Evolutionary conservation across 257 asterid genomes (phyloP), one percentile per base, ranked within the genome.

Genomic region (Ehretia macrophylla): DNA sequence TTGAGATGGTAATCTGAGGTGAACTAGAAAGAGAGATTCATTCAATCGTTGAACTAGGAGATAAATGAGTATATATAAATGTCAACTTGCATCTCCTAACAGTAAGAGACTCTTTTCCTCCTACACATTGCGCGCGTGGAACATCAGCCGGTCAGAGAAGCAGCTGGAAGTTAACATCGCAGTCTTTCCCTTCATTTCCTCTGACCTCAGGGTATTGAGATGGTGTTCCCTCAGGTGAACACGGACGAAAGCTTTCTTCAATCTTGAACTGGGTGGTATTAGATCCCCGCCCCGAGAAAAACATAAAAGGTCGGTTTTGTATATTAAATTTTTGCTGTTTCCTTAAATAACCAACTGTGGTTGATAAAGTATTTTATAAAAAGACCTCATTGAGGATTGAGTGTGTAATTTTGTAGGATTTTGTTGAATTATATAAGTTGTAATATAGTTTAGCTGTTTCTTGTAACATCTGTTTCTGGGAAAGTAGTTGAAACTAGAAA

Each of bases 31-130:
- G 53, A 50, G 10, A 23, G 16, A 35, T 27, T 35, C 44, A n/a
- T 42, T 39, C 17, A 27, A 27, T 27, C 35, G 3, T 6, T 27
- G 35, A 27, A 27, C 35, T 27, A 27, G 35, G 35, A 27, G 35
- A 27, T 27, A 27, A 3, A 27, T 1, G 35, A 27, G 35, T 6
- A 27, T 1, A 6, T 27, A 27, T 1, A 27, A 27, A 27, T 27
- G 63, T 88, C 32, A 86, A 88, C 67, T 53, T 14, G 72, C 82
- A 17, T 93, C 99, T 38, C 97, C 99, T 21, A 93, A 80, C 64
- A 55, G 80, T 70, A 90, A 90, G 79, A 77, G 97, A 62, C 88
- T 90, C 49, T 83, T n/a, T n/a, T n/a, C n/a, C 94, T 21, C 84
- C 96, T 8, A 95, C 93, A 55, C 84, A 77, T 37, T 18, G 71